Evolutionary conservation across 2,329 filamentous ascomycete species (phyloP), one percentile per base, ranked within the genome.

Genomic region (Penicillium brevicompactum): DNA sequence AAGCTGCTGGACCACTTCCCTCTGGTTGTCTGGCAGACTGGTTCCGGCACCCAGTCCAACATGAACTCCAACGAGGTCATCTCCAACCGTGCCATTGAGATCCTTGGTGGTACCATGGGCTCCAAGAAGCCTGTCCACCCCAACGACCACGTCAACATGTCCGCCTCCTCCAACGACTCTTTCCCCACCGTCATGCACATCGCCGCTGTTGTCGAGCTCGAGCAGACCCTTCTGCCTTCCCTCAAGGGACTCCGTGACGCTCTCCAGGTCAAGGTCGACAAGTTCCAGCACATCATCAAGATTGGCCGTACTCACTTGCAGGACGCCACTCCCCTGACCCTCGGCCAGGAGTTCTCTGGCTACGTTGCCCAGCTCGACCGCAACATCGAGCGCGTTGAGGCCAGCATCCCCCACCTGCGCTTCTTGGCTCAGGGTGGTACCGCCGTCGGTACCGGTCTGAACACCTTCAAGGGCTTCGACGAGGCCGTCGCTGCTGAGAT

Each of bases 41-140:
- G 94, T 62, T 97, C 94, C 48, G 94, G 94, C 73, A 97, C 94
- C 30, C 94, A 97, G 83, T 97, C 92, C 76, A 97, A 96, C 86
- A 97, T 97, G 94, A 99, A 99, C 81, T 92, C 93, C 74, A 99
- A 99, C 82, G 94, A 99, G 78, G 94, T 99, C 78, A 97, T 99
- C 78, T 97, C 93, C 63, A 99, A 97, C 85, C 91, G 94, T 64
- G 94, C 94, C 63, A 97, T 97, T 77, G 93, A 97, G 82, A 96
- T 97, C 62, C 84, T 97, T 51, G 94, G 94, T 67, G 94, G 94
- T 69, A 84, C 84, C 64, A 96, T 92, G 90, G 94, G 94, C 67
- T 88, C 82, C 85, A 97, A 97, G 88, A 96, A 95, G 83, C 94
- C 94, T 27, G 94, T 99, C 62, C 94, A 99, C 81, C 94, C 94